Evolutionary conservation across 768 basidiomycete species (phyloP).

Genomic region (Infundibulicybe gibba): DNA sequence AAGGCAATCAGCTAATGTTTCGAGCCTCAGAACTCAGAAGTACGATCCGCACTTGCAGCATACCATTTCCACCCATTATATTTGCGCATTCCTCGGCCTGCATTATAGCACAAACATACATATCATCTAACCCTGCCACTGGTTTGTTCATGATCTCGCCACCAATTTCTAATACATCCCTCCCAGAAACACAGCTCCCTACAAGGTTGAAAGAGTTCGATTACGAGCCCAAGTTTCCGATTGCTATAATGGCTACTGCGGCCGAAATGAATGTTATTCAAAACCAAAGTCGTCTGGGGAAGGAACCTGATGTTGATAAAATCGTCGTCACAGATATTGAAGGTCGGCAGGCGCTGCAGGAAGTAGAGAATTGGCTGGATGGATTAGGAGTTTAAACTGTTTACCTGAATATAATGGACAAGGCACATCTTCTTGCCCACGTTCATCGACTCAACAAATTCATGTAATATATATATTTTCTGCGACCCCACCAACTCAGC

Average conservation of each 20-base stretch:
- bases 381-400: slow-evolving; percentile 49
- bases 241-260: slow-evolving; percentile 43
- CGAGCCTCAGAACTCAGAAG: slow-evolving; percentile 33
- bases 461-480: too few species aligned
- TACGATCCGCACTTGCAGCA: slow-evolving; percentile 35
- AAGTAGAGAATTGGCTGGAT: slow-evolving; percentile 53
- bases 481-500: too few species aligned
- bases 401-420: too few species aligned
- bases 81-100: slow-evolving; percentile 45
- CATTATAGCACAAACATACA: slow-evolving; percentile 62
- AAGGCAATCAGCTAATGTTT: neutral
- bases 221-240: slow-evolving; percentile 56
- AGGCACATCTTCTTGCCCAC: too few species aligned
- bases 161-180: slow-evolving; percentile 35
- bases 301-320: slow-evolving; percentile 33
- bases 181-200: slow-evolving; percentile 25
- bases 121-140: slow-evolving; percentile 62
- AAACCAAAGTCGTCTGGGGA: slow-evolving; percentile 35
- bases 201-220: slow-evolving; percentile 46
- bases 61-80: slow-evolving; percentile 57
- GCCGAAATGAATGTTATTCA: slow-evolving; percentile 29
- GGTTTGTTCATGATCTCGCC: slow-evolving; percentile 62
- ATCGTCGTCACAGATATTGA: slow-evolving; percentile 29
- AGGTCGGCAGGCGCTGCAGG: slow-evolving; percentile 32
- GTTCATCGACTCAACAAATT: too few species aligned